Evolutionary conservation across 148 eudicot genomes (phyloP).

Genomic region (Nepenthes mirabilis): DNA sequence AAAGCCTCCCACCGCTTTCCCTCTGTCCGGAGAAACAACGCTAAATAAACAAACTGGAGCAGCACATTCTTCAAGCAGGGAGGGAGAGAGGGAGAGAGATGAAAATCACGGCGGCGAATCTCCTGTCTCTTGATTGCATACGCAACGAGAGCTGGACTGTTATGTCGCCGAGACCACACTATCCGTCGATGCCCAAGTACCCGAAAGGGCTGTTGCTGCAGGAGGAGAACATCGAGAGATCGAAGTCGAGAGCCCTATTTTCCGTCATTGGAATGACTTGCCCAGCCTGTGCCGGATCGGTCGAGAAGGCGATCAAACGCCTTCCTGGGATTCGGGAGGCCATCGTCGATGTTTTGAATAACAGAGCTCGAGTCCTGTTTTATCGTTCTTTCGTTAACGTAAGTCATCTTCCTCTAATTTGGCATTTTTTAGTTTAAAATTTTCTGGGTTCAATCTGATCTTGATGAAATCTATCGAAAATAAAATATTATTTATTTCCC

Average conservation of each 20-base stretch:
- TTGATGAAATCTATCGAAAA: no score
- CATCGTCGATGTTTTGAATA: conserved; percentile 59
- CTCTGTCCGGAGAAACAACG: no score
- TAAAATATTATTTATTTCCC: no score
- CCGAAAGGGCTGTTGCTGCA: conserved; percentile 46
- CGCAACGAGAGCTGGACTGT: conserved; percentile 1
- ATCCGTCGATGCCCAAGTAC: conserved; percentile 74
- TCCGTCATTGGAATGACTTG: conserved; percentile 74
- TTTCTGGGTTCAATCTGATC: not conserved
- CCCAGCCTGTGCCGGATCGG: conserved; percentile 75
- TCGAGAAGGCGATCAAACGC: conserved; percentile 72
- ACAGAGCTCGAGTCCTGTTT: conserved; percentile 56
- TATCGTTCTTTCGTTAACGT: conserved; percentile 55
- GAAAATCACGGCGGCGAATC: not conserved
- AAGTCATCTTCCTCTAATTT: conserved; percentile 14
- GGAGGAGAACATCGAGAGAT: conserved; percentile 17
- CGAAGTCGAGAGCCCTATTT: conserved; percentile 44
- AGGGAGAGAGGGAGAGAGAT: no score
- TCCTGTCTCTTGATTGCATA: not conserved
- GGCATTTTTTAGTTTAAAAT: not conserved
- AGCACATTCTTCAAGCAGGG: no score
- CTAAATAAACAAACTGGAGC: no score
- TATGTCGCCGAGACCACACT: conserved; percentile 47
- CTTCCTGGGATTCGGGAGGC: conserved; percentile 69
- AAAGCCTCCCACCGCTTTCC: no score